Conservation (phyloP, 129 eudicot genomes). For the Tagetes patula region DNA sequence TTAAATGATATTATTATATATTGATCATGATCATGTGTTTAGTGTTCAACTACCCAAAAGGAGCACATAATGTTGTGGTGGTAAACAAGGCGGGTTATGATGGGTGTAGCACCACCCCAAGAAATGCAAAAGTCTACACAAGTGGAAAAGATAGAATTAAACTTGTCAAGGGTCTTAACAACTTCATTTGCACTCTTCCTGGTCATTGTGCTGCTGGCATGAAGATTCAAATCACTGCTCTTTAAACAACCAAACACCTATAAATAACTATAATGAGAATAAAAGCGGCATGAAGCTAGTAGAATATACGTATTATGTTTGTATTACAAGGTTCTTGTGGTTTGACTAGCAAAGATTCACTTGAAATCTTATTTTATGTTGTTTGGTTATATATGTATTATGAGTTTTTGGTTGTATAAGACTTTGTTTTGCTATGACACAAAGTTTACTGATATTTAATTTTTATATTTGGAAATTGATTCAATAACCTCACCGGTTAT, state of each 20-base stretch:
- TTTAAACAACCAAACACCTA: background rate
- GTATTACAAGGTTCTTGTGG: background rate
- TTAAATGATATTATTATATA: background rate
- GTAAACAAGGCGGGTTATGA: constrained; percentile 56
- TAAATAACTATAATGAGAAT: background rate
- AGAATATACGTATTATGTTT: background rate
- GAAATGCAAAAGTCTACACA: constrained; percentile 47
- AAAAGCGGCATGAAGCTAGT: background rate
- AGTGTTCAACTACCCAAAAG: constrained; percentile 62
- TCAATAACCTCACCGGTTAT: too few species aligned
- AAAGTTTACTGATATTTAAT: too few species aligned
- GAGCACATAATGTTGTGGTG: constrained; percentile 60
- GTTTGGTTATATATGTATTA: constrained; percentile 6
- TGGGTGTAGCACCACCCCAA: constrained; percentile 43
- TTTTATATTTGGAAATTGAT: too few species aligned
- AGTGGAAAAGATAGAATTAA: constrained; percentile 58
- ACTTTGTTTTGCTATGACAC: too few species aligned
- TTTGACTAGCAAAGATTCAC: background rate
- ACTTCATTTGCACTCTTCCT: constrained; percentile 64
- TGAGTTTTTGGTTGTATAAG: background rate
- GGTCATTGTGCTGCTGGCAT: constrained; percentile 76
- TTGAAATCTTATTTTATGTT: background rate
- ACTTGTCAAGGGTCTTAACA: constrained; percentile 65
- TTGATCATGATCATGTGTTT: background rate
- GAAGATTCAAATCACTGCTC: constrained; percentile 58